Evolutionary conservation across 1,284 basidiomycete genomes (phyloP).

Genomic region (Apiotrichum sp.): DNA sequence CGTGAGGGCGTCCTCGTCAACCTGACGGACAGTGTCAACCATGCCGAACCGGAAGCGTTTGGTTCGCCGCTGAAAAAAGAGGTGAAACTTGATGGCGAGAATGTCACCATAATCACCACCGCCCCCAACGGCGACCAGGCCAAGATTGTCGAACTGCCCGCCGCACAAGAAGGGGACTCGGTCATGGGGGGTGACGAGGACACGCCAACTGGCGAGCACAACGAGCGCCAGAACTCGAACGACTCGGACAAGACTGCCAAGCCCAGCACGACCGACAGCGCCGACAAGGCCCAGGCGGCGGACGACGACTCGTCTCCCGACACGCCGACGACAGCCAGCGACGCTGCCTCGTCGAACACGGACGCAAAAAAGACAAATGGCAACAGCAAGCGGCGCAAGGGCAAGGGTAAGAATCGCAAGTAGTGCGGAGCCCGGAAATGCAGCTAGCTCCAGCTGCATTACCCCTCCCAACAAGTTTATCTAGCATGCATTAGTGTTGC

Average conservation of each 20-base stretch:
- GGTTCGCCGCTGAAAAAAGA: not conserved
- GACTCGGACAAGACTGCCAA: not conserved
- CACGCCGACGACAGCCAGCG: not conserved
- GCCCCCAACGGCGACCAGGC: not conserved
- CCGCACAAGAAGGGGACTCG: not conserved
- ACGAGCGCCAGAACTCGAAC: not conserved
- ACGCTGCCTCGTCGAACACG: not conserved
- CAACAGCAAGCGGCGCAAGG: conserved; percentile 7
- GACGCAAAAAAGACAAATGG: conserved; percentile 2
- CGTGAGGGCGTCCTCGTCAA: conserved; percentile 12
- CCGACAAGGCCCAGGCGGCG: too few relatives aligned
- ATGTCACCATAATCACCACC: conserved; percentile 1
- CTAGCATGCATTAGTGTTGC: conserved; percentile 6
- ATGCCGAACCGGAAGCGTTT: not conserved
- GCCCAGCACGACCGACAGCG: too few relatives aligned
- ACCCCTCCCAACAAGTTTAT: not conserved
- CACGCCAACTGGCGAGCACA: too few relatives aligned
- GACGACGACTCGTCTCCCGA: not conserved
- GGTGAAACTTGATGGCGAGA: not conserved
- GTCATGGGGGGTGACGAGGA: not conserved
- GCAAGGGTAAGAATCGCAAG: conserved; percentile 10
- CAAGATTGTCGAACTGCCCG: not conserved
- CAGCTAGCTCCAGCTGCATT: too few relatives aligned
- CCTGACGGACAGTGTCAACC: not conserved
- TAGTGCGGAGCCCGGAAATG: not conserved